Base-by-base conservation (phyloP, 352 stramenopile genomes). In the Globisporangium cylindrosporum region DNA sequence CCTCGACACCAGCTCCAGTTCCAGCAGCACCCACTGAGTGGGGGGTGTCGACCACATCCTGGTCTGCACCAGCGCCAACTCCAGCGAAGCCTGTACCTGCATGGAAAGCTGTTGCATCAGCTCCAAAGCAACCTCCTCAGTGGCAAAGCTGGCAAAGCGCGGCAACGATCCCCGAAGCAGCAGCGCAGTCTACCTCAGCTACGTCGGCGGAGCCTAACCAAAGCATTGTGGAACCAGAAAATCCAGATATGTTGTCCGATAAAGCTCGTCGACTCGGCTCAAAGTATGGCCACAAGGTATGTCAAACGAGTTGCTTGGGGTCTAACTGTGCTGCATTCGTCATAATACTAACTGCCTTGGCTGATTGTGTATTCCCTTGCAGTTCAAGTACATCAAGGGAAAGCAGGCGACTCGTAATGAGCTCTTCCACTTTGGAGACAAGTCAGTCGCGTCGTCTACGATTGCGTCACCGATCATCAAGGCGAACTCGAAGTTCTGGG, bases 311-410 rank as follows among this genome's bases (percentile, higher is more conserved):
- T 22, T 38, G 64, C 6, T 5, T 51, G 3, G 18, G 25, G 22
- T 62, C 0, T 56, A 22, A 15, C 14, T 59, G 7, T 41, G 18
- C 27, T 20, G 7, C 3, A 22, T 48, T 48, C 6, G 2, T 55
- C 22, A 60, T 24, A 20, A 22, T 34, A 38, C 25, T 65, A 38
- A 61, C 20, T 29, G 20, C 34, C 8, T 32, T 4, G 3, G n/a
- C 7, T 20, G 2, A 7, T 60, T 53, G 15, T 61, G n/a, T 9
- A 10, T 43, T 64, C n/a, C 24, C 25, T 34, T 15, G 5, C 59
- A 86, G 70, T 70, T 95, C 49, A 92, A 93, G 64, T 95, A 92
- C 66, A 71, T 95, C 24, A 86, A 89, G 43, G 87, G 85, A 15
- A 83, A 80, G 63, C 72, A 86, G 66, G 68, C 77, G 18, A 68